A percentile compares a stretch with the other conserved stretches of the same genome.
Evolutionary conservation across 2,329 filamentous ascomycete species (phyloP).

Genomic region (Cercospora sp.): DNA sequence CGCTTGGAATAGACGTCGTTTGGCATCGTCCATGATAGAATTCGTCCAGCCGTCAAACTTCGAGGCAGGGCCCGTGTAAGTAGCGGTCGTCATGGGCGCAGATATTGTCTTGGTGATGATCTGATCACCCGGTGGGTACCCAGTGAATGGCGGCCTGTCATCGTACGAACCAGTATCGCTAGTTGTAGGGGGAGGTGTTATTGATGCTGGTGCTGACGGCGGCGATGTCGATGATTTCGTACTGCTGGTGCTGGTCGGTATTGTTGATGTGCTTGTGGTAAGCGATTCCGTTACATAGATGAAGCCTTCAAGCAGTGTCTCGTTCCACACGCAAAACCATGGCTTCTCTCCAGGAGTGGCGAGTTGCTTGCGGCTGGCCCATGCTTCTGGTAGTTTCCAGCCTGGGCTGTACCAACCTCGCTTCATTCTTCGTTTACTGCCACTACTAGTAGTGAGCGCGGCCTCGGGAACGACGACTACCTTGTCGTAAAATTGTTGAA

Average conservation of each 20-base stretch:
- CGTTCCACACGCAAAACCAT: slow-evolving; percentile 72
- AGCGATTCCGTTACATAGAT: slow-evolving; percentile 62
- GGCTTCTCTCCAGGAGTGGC: slow-evolving; percentile 59
- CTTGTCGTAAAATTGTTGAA: slow-evolving; percentile 64
- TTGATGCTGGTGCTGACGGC: slow-evolving; percentile 19
- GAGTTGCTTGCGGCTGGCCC: slow-evolving; percentile 44
- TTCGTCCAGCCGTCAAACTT: slow-evolving; percentile 5
- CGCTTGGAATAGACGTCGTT: background rate
- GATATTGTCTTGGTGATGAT: slow-evolving; percentile 12
- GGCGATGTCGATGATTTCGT: slow-evolving; percentile 14
- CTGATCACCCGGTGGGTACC: slow-evolving; percentile 15
- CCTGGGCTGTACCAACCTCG: slow-evolving; percentile 26
- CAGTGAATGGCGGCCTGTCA: slow-evolving; percentile 11
- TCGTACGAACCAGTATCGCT: background rate
- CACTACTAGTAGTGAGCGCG: slow-evolving; percentile 30
- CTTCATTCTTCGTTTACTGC: slow-evolving; percentile 30
- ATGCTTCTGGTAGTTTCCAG: slow-evolving; percentile 21
- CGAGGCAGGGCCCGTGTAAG: slow-evolving; percentile 9
- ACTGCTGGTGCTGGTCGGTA: slow-evolving; percentile 16
- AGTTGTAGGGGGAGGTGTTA: slow-evolving; percentile 14
- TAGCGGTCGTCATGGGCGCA: slow-evolving; percentile 6
- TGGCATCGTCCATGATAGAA: slow-evolving; percentile 6
- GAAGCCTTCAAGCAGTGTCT: slow-evolving; percentile 66
- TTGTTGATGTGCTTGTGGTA: slow-evolving; percentile 27
- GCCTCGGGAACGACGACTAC: slow-evolving; percentile 56